Base-by-base conservation (phyloP, 83 land plant species). In the Isoetes engelmannii region DNA sequence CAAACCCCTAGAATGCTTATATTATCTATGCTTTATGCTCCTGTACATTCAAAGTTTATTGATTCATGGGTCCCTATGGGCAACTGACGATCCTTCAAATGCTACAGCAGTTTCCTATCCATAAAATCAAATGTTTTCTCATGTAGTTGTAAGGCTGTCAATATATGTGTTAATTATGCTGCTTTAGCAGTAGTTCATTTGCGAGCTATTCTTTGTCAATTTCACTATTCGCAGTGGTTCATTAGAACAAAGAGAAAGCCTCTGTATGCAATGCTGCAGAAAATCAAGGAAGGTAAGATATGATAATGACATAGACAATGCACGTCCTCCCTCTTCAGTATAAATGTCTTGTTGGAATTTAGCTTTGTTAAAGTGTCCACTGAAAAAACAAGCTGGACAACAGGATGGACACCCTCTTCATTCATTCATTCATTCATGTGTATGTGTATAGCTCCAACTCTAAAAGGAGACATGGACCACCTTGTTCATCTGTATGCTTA, bases 281-380 rank as follows among this genome's bases (percentile, higher is more conserved):
- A 87, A 66, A 87, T 87, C 85, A 87, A 85, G 72, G 88, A 83
- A 82, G 91, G 91, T 85, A 73, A 53, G n/a, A 20, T n/a, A 6
- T 28, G 41, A 7, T 53, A 19, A 15, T 18, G 51, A 50, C 44
- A 4, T 6, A 5, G n/a, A 6, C 45, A 68, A 44, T 44, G 5
- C 7, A 7, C 44, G 17, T 61, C 44, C 15, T 51, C 54, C 54
- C 3, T 51, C 54, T 3, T 51, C 54, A 51, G 12, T 10, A 51
- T 15, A n/a, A 0, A 51, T 1, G 12, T 51, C 0, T 1, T 51
- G n/a, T 3, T 51, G 15, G n/a, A n/a, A 3, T 51, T 15, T 51
- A n/a, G 54, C 15, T 51, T 51, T 15, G 15, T 51, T 15, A 51
- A 10, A n/a, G 12, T 0, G 15, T 51, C 3, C 15, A 12, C 54